Percentiles rank a stretch among this genome's conserved stretches.
Conservation (phyloP, 2,329 filamentous ascomycete species). For the Colletotrichum sp. region DNA sequence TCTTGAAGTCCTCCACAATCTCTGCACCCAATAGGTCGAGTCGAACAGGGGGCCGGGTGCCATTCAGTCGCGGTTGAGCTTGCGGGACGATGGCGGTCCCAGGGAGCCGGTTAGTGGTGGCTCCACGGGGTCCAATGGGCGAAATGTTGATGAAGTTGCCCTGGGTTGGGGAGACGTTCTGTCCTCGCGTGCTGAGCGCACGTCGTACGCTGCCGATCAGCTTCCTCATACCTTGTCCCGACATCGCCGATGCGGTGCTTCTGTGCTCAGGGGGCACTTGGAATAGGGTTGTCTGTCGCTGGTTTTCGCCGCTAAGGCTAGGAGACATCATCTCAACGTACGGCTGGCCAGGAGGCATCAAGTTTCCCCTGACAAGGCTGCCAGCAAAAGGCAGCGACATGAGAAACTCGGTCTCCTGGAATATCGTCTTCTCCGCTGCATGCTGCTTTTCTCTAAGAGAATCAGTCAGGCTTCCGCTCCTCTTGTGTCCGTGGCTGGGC, state of each 20-base stretch:
- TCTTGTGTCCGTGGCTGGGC: constrained; percentile 70
- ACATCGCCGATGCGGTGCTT: constrained; percentile 61
- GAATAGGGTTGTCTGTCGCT: constrained; percentile 61
- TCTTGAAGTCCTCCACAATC: constrained; percentile 79
- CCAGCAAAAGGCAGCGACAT: constrained; percentile 75
- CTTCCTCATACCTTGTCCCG: constrained; percentile 80
- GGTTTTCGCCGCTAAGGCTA: constrained; percentile 47
- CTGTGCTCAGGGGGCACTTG: constrained; percentile 40
- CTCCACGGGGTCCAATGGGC: constrained; percentile 55
- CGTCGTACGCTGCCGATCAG: constrained; percentile 86
- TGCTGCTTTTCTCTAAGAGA: constrained; percentile 71
- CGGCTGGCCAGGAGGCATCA: constrained; percentile 82
- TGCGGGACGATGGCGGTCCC: constrained; percentile 67
- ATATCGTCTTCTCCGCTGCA: constrained; percentile 52
- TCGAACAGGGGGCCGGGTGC: constrained; percentile 61
- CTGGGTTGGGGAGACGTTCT: constrained; percentile 48
- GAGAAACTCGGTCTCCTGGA: constrained; percentile 62
- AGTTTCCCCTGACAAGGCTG: constrained; percentile 84
- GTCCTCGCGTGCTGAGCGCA: constrained; percentile 70
- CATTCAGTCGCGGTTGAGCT: constrained; percentile 47
- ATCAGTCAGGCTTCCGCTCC: constrained; percentile 87
- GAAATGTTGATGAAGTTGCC: constrained; percentile 54
- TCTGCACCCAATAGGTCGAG: constrained; percentile 85
- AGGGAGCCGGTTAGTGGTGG: constrained; percentile 63
- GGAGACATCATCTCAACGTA: constrained; percentile 73